Conservation (phyloP, 768 basidiomycete genomes). For the Serpula lacrymans region DNA sequence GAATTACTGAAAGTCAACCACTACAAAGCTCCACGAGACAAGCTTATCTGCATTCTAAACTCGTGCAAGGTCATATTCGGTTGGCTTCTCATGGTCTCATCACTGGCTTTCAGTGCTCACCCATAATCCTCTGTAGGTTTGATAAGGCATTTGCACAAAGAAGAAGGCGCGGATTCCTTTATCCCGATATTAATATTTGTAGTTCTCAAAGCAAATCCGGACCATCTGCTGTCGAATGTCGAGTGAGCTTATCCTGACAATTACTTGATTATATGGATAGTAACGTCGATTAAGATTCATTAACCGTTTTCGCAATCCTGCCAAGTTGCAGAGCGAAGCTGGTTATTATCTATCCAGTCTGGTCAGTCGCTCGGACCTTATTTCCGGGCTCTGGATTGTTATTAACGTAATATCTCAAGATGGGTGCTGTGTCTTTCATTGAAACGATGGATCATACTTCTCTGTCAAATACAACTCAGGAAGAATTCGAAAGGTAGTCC, state of each 20-base stretch:
- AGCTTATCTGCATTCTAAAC: slow-evolving; percentile 95
- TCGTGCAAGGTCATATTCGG: slow-evolving; percentile 99
- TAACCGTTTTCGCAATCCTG: slow-evolving; percentile 87
- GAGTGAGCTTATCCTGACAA: slow-evolving; percentile 55
- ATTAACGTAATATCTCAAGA: slow-evolving; percentile 42
- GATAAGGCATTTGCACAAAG: slow-evolving; percentile 79
- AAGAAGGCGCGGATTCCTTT: slow-evolving; percentile 92
- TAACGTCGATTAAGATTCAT: slow-evolving; percentile 65
- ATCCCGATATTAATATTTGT: slow-evolving; percentile 93
- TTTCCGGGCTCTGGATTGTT: not conserved
- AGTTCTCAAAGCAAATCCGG: slow-evolving; percentile 91
- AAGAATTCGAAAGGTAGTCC: slow-evolving; percentile 81
- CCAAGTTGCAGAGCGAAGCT: slow-evolving; percentile 89
- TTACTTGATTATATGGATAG: slow-evolving; percentile 1
- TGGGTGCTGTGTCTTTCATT: slow-evolving; percentile 95
- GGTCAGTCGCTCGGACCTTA: slow-evolving; percentile 42
- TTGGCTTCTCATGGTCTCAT: slow-evolving; percentile 34
- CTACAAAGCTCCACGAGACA: slow-evolving; percentile 98
- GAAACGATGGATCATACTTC: slow-evolving; percentile 97
- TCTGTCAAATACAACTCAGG: slow-evolving; percentile 89
- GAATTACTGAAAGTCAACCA: slow-evolving; percentile 97
- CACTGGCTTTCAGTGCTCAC: slow-evolving; percentile 2
- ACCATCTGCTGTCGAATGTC: slow-evolving; percentile 90
- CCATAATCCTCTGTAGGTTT: slow-evolving; percentile 50
- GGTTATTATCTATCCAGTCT: slow-evolving; percentile 97